phyloP scores from a whole-genome alignment of 352 stramenopile genomes.

The Peronospora tabacina region DNA sequence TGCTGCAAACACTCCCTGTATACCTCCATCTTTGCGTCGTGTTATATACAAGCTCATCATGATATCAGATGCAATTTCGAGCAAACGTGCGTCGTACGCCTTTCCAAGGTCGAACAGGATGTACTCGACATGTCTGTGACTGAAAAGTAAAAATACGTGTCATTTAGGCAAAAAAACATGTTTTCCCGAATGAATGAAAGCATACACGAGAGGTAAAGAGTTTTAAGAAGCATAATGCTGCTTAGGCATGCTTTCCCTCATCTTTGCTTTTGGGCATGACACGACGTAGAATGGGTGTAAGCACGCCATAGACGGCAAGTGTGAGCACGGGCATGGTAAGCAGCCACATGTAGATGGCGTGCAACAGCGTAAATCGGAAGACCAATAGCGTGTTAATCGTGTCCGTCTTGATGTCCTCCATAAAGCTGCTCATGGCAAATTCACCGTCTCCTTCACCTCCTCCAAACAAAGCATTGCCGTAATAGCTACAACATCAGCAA shows the following conservation, averaged over 20 bases:
- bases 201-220: constrained; percentile 2
- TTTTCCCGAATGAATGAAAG: no score
- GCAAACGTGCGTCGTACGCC: no score
- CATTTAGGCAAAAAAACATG: no score
- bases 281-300: constrained; percentile 54
- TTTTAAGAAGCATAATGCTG: not conserved
- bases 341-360: constrained; percentile 79
- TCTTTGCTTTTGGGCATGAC: constrained; percentile 59
- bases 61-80: no score
- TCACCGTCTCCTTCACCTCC: constrained; percentile 38
- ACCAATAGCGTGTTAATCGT: constrained; percentile 62
- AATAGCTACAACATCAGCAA: constrained; percentile 33
- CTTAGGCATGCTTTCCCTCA: constrained; percentile 35
- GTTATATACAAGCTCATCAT: no score
- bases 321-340: constrained; percentile 57
- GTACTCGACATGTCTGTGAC: no score
- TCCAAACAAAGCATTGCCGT: constrained; percentile 46
- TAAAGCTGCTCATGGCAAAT: constrained; percentile 63
- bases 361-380: constrained; percentile 73
- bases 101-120: no score
- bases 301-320: constrained; percentile 49
- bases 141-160: no score
- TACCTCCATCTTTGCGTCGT: no score
- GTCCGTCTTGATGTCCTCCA: constrained; percentile 65
- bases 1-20: no score